Evolutionary conservation across 192 early-diverging fungal species (phyloP), one percentile per base, ranked within the genome.

Genomic region (Funneliformis mosseae): DNA sequence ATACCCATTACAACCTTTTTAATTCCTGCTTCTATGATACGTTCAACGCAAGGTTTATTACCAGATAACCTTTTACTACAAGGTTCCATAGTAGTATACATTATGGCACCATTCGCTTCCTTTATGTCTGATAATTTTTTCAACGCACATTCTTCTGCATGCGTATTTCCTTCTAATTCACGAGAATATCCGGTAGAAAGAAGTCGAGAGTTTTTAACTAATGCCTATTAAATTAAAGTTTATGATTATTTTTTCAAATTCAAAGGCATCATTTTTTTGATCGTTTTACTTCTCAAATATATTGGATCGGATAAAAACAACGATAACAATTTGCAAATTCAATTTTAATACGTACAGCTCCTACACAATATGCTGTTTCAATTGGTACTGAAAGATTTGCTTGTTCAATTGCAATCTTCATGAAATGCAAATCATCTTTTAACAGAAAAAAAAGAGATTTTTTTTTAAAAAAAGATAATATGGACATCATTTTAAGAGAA

Each of bases 41-140:
- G 87, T 6, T 94, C 84, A 0, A 90, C 91, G 78, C 97, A 99
- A 5, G 94, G 90, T 14, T 71, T 66, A 70, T 92, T 96, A 12
- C 90, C 94, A 14, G 91, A 96, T 42, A 92, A 78, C 62, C 90
- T 89, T 77, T 79, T 86, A 63, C 89, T 94, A 84, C 97, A 99
- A 0, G 97, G 97, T 82, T 99, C 97, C 97, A 99, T 99, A 7
- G 97, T 99, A 33, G 96, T 95, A 82, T 97, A 99, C 83, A 97
- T 92, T 23, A 92, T 93, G 8, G 89, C 81, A 25, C 89, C 91
- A 28, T 81, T 12, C 8, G 85, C 86, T 8, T 75, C 38, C 7
- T 28, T 46, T 7, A 55, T 33, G 21, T 76, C 68, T 39, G 50
- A 18, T 41, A 98, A 87, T 84, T 99, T 99, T 60, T 85, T 67